Evolutionary conservation across 805 yeast species (phyloP), one percentile per base, ranked within the genome.

Genomic region (Clavispora vitiphila): DNA sequence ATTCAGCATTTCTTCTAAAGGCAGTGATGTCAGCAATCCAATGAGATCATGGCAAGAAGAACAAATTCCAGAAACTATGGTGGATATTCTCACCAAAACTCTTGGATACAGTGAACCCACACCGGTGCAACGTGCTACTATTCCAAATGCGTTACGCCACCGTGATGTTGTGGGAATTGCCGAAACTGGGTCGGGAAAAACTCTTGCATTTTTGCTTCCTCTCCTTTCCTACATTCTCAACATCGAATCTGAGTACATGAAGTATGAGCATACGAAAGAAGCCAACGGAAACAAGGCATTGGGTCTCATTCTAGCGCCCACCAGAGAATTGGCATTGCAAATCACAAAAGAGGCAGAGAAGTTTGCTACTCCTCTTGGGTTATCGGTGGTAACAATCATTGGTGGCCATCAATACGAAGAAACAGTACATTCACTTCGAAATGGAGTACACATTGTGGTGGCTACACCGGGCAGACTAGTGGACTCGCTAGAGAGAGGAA

Each of bases 101-200:
- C 54, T 77, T 19, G 72, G 76, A 0, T 89, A 77, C 54, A 46
- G 50, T 1, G 77, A 76, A 8, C 98, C 98, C 3, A 86, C 97
- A 0, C 93, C 98, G 0, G 84, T 93, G 44, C 99, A 91, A 59
- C 66, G 96, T 47, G 93, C 95, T 0, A 75, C 96, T 0, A 78
- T 91, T 4, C 96, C 97, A 0, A 65, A 82, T 20, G 81, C 83
- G 0, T 53, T 81, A 18, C 58, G 66, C 0, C 66, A 73, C 3
- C 62, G 78, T 19, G 96, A 91, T 58, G 69, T 86, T 2, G 71
- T 90, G 16, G 98, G 96, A 11, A 76, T 90, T n/a, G 97, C 98
- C 0, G 89, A 89, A 51, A 91, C 99, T 0, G 99, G 99, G 10
- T 86, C 96, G 1, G 99, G 99, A 53, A 91, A 93, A 58, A 91